Evolutionary conservation across 805 yeast species (phyloP).

Genomic region (Candida lessepsii): DNA sequence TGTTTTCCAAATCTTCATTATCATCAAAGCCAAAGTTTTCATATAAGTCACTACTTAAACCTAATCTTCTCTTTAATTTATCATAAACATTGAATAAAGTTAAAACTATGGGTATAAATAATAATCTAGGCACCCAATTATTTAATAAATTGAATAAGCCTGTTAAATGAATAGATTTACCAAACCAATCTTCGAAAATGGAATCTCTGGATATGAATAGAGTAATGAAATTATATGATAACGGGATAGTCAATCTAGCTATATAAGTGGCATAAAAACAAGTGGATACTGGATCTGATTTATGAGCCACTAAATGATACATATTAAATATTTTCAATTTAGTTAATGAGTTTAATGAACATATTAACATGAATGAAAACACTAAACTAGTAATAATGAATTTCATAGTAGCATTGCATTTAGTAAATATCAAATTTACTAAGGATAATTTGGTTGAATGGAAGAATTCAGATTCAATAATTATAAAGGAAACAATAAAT

Average conservation of each 20-base stretch:
- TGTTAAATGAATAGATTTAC: constrained; percentile 71
- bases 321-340: constrained; percentile 68
- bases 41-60: constrained; percentile 37
- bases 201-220: constrained; percentile 53
- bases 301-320: constrained; percentile 69
- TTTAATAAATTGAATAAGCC: constrained; percentile 71
- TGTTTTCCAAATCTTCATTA: constrained; percentile 19
- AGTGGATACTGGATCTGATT: constrained; percentile 72
- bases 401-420: constrained; percentile 29
- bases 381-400: constrained; percentile 41
- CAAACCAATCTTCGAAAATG: constrained; percentile 70
- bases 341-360: constrained; percentile 65
- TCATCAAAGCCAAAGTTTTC: constrained; percentile 42
- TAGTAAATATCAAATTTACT: constrained; percentile 48
- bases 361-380: constrained; percentile 65
- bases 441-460: constrained; percentile 68
- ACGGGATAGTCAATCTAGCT: constrained; percentile 78
- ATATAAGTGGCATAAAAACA: constrained; percentile 79
- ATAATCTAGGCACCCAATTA: constrained; percentile 71
- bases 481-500: constrained; percentile 45
- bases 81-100: constrained; percentile 70
- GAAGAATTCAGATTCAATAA: constrained; percentile 72
- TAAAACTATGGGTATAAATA: constrained; percentile 66
- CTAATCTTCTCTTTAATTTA: constrained; percentile 43
- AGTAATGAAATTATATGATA: constrained; percentile 75